A percentile compares a stretch with the other conserved stretches of the same genome.
Evolutionary conservation across 345 rosid species (phyloP).

Genomic region (Syzygium grande): DNA sequence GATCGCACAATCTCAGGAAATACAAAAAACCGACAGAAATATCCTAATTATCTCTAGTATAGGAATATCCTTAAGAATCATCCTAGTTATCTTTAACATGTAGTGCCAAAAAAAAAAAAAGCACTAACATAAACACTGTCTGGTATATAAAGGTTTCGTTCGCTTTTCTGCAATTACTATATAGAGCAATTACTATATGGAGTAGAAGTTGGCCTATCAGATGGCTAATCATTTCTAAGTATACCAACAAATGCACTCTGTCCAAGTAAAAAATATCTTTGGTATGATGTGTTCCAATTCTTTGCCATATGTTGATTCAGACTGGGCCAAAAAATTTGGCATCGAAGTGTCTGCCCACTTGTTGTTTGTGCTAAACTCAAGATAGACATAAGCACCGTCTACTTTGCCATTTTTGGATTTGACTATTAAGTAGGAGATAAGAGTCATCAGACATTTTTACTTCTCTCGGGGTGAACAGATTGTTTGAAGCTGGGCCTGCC

Average conservation of each 20-base stretch:
- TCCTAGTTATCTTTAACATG: background rate
- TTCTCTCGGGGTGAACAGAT: background rate
- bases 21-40: background rate
- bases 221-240: background rate
- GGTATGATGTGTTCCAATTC: background rate
- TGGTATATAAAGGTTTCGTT: background rate
- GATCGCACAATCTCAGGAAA: background rate
- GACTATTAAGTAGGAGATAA: background rate
- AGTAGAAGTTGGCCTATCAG: background rate
- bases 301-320: background rate
- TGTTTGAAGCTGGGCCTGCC: background rate
- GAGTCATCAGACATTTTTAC: background rate
- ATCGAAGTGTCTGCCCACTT: too few species aligned
- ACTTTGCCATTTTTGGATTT: background rate
- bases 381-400: background rate
- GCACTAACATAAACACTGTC: background rate
- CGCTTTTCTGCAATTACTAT: background rate
- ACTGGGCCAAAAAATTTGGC: background rate
- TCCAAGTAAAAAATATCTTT: background rate
- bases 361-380: background rate
- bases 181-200: background rate
- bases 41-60: background rate
- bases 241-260: background rate
- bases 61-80: background rate
- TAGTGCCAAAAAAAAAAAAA: too few species aligned